These are phyloP conservation scores for Xanthoparmelia taractica DNA, from an alignment of 495 filamentous ascomycete genomes.

Conservation along the genomic window DNA sequence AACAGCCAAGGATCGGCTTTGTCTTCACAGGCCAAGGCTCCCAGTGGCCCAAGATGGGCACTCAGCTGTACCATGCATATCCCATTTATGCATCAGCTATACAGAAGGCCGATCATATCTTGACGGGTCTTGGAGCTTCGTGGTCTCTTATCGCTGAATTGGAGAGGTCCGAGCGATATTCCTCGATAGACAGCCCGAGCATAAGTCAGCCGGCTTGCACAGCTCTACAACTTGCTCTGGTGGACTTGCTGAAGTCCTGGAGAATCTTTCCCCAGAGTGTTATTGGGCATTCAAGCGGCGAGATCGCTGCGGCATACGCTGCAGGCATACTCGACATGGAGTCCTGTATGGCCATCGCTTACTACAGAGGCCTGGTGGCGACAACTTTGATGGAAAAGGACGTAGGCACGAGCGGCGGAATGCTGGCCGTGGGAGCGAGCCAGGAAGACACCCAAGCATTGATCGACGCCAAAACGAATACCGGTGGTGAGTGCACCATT, in stretches of 20 bases:
- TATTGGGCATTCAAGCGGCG: conserved; percentile 37
- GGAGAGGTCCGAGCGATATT: conserved; percentile 16
- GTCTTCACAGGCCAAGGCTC: conserved; percentile 60
- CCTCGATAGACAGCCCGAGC: conserved; percentile 3
- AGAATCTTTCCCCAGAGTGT: conserved; percentile 22
- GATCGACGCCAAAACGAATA: conserved; percentile 20
- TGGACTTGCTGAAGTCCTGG: conserved; percentile 33
- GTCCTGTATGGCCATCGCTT: conserved; percentile 26
- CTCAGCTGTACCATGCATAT: not conserved
- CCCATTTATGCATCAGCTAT: conserved; percentile 2
- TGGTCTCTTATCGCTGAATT: conserved; percentile 13
- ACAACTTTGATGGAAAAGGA: not conserved
- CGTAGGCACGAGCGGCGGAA: not conserved
- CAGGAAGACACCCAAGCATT: not conserved
- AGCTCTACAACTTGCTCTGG: conserved; percentile 45
- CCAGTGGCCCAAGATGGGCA: conserved; percentile 57
- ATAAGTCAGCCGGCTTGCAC: conserved; percentile 36
- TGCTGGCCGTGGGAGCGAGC: conserved; percentile 5
- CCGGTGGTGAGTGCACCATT: not conserved
- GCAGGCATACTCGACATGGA: conserved; percentile 1
- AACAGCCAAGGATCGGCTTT: conserved; percentile 6
- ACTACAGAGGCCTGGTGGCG: conserved; percentile 29
- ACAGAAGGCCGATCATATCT: not conserved
- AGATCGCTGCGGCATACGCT: conserved; percentile 37
- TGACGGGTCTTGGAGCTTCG: conserved; percentile 1